Evolutionary conservation across 2,329 filamentous ascomycete genomes (phyloP).

Genomic region (Fusarium humuli): DNA sequence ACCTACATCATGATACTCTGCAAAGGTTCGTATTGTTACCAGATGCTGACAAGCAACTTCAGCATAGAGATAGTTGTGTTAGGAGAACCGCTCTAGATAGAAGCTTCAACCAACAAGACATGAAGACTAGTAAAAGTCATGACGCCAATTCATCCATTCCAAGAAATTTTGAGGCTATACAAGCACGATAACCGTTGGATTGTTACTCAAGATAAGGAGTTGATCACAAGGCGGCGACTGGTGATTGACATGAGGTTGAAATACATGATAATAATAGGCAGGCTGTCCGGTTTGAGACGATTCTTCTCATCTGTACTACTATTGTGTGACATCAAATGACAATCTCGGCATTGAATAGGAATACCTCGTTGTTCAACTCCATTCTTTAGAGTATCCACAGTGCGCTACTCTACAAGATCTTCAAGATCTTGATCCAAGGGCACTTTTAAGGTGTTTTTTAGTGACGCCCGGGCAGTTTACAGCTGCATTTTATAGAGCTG

Average conservation of each 20-base stretch:
- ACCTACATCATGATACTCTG: background rate
- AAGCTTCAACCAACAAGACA: background rate
- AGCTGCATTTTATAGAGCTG: slow-evolving; percentile 21
- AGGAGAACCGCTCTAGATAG: background rate
- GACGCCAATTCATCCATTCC: background rate
- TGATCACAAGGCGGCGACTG: background rate
- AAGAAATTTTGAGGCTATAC: background rate
- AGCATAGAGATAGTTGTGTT: background rate
- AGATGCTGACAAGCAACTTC: background rate
- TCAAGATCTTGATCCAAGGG: background rate
- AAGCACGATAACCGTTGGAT: background rate
- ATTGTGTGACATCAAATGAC: background rate
- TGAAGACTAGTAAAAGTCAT: background rate
- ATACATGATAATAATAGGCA: background rate
- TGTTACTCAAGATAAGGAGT: background rate
- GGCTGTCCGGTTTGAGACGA: background rate
- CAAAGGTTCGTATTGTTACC: background rate
- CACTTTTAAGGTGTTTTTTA: background rate
- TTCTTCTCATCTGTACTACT: background rate
- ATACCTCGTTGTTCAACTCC: background rate
- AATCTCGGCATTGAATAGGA: background rate
- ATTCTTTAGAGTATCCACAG: background rate
- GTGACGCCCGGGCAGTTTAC: background rate
- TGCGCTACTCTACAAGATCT: slow-evolving; percentile 6
- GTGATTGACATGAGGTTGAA: background rate